These are phyloP conservation scores for Mycena rebaudengoi DNA, from an alignment of 768 basidiomycete genomes.

Conservation along the genomic window DNA sequence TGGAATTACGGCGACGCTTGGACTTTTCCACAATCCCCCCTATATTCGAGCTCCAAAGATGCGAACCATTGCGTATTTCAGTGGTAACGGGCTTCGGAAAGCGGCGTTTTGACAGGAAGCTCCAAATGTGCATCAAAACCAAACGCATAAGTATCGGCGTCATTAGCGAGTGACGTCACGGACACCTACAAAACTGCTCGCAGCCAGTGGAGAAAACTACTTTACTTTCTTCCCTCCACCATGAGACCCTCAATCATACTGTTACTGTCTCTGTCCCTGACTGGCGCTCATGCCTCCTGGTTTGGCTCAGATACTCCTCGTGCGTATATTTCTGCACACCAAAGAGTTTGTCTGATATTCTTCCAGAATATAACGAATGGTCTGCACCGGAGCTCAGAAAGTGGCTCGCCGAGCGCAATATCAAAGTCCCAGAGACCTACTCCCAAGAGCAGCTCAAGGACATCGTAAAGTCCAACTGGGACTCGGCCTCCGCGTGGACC, in stretches of 20 bases:
- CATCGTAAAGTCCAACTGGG: conserved; percentile 73
- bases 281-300: conserved; percentile 60
- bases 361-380: conserved; percentile 59
- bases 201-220: too few relatives aligned
- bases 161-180: too few relatives aligned
- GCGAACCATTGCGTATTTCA: too few relatives aligned
- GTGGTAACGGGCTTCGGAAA: too few relatives aligned
- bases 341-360: background rate
- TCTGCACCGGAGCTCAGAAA: conserved; percentile 66
- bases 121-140: too few relatives aligned
- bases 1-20: too few relatives aligned
- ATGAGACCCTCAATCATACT: conserved; percentile 42
- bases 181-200: too few relatives aligned
- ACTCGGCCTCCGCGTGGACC: conserved; percentile 60
- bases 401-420: conserved; percentile 76
- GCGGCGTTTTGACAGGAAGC: too few relatives aligned
- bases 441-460: conserved; percentile 51
- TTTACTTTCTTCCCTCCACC: too few relatives aligned
- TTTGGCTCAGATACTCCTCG: conserved; percentile 51
- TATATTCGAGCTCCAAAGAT: too few relatives aligned
- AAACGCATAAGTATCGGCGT: too few relatives aligned
- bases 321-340: conserved; percentile 21
- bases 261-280: conserved; percentile 42
- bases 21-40: too few relatives aligned
- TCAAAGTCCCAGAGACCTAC: conserved; percentile 57